Conservation (phyloP, 1,139 yeast species). For the Debaryomycetaceae sp. region DNA sequence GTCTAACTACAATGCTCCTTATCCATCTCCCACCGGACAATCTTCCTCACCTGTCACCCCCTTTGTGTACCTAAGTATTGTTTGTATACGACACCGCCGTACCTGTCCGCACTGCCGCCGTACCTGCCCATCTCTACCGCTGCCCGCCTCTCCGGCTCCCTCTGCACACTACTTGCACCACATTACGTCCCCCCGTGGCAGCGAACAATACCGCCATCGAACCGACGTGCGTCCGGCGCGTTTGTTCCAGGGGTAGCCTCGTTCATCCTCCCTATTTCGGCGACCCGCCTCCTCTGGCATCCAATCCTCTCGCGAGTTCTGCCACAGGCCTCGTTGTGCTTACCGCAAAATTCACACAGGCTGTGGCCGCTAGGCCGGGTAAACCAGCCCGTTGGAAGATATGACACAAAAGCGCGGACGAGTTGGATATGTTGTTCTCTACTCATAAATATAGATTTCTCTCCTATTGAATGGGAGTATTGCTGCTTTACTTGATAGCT, state of each 20-base stretch:
- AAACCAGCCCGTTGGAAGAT: not conserved
- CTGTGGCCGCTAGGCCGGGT: not conserved
- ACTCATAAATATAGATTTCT: not conserved
- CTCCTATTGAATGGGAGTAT: constrained; percentile 32
- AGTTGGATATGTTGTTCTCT: not conserved
- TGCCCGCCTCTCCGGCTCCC: no score
- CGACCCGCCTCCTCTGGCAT: no score
- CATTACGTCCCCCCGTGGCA: not conserved
- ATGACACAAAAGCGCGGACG: constrained; percentile 5
- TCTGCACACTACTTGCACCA: not conserved
- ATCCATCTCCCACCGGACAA: not conserved
- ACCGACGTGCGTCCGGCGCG: not conserved
- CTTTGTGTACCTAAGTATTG: not conserved
- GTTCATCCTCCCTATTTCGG: no score
- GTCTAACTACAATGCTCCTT: not conserved
- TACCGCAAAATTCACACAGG: not conserved
- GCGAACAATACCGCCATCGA: not conserved
- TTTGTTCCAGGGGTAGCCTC: not conserved
- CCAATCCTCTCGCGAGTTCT: not conserved
- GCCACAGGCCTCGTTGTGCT: not conserved
- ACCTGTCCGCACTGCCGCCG: not conserved
- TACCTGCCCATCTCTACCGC: no score
- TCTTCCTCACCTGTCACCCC: not conserved
- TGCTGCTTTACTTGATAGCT: constrained; percentile 38
- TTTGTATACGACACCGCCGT: not conserved